Evolutionary conservation across 208 protist species (phyloP), one percentile per base, ranked within the genome.

Genomic region (Crithidia fasciculata): DNA sequence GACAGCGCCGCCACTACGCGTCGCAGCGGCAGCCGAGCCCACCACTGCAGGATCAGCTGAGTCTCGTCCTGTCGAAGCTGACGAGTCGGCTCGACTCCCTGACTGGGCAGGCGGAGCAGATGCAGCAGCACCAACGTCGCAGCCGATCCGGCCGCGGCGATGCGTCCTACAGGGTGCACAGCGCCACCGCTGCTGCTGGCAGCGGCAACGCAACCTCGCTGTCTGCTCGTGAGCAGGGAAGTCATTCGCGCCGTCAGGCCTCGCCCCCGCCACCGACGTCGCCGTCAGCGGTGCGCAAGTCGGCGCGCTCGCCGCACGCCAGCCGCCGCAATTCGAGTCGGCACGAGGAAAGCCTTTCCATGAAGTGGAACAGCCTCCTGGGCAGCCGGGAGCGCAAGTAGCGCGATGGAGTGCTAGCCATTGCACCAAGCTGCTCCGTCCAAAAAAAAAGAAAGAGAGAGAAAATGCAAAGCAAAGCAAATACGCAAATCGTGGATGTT

Each of bases 281-380:
- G 4, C 52, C 19, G 3, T 12, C 43, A 10, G 41, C 4, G 18
- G 41, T 39, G 43, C 39, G 59, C n/a, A 64, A 52, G 15, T 28
- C 43, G 8, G 28, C 59, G 4, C 59, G 59, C 15, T 64, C 64
- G 3, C 52, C 64, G n/a, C 49, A 57, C 10, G 15, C 18, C 15
- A 63, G 39, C 16, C 49, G 57, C 4, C 18, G 39, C 16, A 39
- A 18, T 41, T 69, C 52, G 5, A 59, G 49, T 36, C 62, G 19
- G 15, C 52, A 37, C 8, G 52, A 47, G 13, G 62, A 67, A 43
- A 76, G 13, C 7, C 36, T 71, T 16, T 69, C 64, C 2, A 52
- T 56, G 3, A 81, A 81, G 63, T 81, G 76, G 69, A 41, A 70
- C 19, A 65, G 28, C 5, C 47, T 81, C 12, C 59, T 81, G 2